Conservation (phyloP, 176 grass and related monocot genomes). For the Cymbopogon citratus region DNA sequence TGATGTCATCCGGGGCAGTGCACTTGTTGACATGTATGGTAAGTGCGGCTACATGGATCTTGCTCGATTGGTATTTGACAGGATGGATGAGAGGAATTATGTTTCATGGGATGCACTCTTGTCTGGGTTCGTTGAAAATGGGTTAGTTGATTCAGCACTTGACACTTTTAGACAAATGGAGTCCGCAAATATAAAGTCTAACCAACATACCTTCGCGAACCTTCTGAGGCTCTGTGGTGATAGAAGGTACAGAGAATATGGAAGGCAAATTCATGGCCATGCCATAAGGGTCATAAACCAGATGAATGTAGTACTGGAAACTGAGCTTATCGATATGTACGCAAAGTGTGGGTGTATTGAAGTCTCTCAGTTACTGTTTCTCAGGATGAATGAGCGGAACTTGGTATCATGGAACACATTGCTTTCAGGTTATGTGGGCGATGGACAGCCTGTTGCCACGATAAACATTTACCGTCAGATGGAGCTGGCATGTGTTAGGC, state of each 20-base stretch:
- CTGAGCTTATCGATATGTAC: constrained; percentile 58
- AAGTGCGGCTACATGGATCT: constrained; percentile 33
- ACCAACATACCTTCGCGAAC: constrained; percentile 44
- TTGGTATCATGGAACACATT: constrained; percentile 46
- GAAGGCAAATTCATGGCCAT: constrained; percentile 46
- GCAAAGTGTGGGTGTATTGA: constrained; percentile 53
- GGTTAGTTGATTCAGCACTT: constrained; percentile 32
- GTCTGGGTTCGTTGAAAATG: constrained; percentile 47
- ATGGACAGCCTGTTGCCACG: constrained; percentile 20
- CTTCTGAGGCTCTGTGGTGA: constrained; percentile 48
- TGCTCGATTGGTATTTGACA: constrained; percentile 36
- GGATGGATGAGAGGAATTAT: constrained; percentile 48
- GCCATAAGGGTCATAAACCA: constrained; percentile 37
- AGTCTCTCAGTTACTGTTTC: constrained; percentile 37
- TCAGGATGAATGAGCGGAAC: constrained; percentile 54
- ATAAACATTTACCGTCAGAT: constrained; percentile 38
- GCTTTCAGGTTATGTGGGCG: constrained; percentile 32
- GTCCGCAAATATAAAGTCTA: constrained; percentile 38
- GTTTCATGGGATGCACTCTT: constrained; percentile 59
- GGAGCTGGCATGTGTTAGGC: constrained; percentile 24
- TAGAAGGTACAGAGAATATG: constrained; percentile 31
- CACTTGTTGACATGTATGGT: constrained; percentile 49
- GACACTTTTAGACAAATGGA: constrained; percentile 37
- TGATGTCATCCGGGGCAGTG: constrained; percentile 44
- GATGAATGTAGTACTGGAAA: constrained; percentile 52